Evolutionary conservation across 2,329 filamentous ascomycete species (phyloP).

Genomic region (Phoma herbarum): DNA sequence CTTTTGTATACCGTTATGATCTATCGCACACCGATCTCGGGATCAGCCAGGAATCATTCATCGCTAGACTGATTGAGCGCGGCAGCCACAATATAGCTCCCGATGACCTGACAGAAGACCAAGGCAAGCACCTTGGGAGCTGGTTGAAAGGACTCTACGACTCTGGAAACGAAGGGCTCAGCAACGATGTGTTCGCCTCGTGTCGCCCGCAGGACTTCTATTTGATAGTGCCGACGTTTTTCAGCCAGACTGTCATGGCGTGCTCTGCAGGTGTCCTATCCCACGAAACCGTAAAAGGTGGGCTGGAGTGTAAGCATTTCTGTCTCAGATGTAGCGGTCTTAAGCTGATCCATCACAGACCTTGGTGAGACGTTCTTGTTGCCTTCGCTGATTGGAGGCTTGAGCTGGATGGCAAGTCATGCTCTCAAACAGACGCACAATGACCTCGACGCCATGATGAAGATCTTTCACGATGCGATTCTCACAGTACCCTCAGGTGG

Average conservation of each 20-base stretch:
- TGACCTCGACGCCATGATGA: slow-evolving; percentile 73
- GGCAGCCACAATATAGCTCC: slow-evolving; percentile 66
- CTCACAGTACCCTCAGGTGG: slow-evolving; percentile 73
- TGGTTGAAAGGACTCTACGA: slow-evolving; percentile 84
- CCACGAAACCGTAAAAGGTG: slow-evolving; percentile 75
- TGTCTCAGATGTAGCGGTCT: neutral
- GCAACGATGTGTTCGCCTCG: slow-evolving; percentile 81
- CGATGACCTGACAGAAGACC: slow-evolving; percentile 71
- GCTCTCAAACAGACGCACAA: slow-evolving; percentile 71
- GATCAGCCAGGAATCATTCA: slow-evolving; percentile 69
- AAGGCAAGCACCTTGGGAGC: slow-evolving; percentile 70
- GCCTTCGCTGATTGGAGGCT: slow-evolving; percentile 78
- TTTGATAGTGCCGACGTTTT: slow-evolving; percentile 76
- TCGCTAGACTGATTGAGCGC: slow-evolving; percentile 70
- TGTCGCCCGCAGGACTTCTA: slow-evolving; percentile 87
- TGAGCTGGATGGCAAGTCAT: slow-evolving; percentile 75
- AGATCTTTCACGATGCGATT: slow-evolving; percentile 77
- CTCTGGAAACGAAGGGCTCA: slow-evolving; percentile 70
- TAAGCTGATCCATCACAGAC: slow-evolving; percentile 56
- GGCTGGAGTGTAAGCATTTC: slow-evolving; percentile 72
- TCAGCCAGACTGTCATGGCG: slow-evolving; percentile 77
- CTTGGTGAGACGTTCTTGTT: slow-evolving; percentile 81
- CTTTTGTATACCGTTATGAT: slow-evolving; percentile 78
- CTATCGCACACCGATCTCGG: slow-evolving; percentile 72
- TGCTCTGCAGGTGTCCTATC: slow-evolving; percentile 71